Base-by-base conservation (phyloP, 2,329 filamentous ascomycete genomes). In the Iodosphaeria phyllophila region DNA sequence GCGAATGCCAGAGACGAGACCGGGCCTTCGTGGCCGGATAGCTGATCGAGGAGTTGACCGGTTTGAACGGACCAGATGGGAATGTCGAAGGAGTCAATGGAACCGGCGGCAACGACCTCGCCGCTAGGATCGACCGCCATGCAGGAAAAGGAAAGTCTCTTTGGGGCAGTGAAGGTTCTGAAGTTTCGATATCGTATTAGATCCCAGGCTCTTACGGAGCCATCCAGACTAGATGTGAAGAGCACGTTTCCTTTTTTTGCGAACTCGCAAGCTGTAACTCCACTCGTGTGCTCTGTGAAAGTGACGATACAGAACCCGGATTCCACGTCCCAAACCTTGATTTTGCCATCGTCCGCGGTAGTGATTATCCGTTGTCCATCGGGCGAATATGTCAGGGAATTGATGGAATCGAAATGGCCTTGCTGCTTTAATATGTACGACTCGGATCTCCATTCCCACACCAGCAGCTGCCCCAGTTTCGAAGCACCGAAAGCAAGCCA, bases 361-460 rank as follows among this genome's bases (percentile, higher is more conserved):
- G 89, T 98, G 30, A 98, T 75, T 33, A 98, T 80, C 19, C 78
- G 74, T 42, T 92, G 80, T 4, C 89, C 86, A 41, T 93, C 86
- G 0, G 89, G 84, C 5, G 89, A 86, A 50, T 95, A 98, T 6
- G 78, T 75, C 4, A 98, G 60, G 1, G 83, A 68, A 48, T 95
- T 95, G 68, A 95, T 84, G 3, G 82, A 77, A 46, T 98, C 89
- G 35, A 92, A 84, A 50, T 98, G 89, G 0, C 86, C 89, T 49
- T 95, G 89, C 44, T 98, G 89, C 52, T 98, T 98, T 23, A 98
- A 58, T 30, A 98, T 91, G 48, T 98, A 98, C 5, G 86, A 95
- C 50, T 98, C 91, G 0, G 89, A 98, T 46, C 95, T 86, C 84
- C 91, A 98, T 48, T 98, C 89, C 89, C 89, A 98, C 4, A 98